Conservation (phyloP, 306 rosid species). For the Vicia sativa region DNA sequence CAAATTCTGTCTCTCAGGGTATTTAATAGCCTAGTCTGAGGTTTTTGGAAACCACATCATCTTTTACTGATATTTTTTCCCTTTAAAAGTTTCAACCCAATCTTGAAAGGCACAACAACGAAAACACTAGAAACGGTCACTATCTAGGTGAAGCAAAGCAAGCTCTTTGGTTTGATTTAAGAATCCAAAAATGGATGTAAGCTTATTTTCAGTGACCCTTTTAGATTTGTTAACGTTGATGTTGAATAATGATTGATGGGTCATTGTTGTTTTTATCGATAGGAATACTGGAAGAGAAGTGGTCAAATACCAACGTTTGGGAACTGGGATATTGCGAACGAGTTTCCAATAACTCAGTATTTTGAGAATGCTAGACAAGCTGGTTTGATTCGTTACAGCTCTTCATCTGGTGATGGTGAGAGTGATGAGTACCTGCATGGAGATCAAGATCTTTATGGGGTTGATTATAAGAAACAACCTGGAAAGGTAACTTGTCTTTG, state of each 20-base stretch:
- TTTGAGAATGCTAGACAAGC: slow-evolving; percentile 87
- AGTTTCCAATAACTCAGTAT: slow-evolving; percentile 89
- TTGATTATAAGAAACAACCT: slow-evolving; percentile 48
- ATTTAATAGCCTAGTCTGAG: slow-evolving; percentile 45
- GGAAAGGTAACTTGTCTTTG: slow-evolving; percentile 45
- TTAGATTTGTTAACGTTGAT: background rate
- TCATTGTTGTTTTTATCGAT: background rate
- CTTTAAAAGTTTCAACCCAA: background rate
- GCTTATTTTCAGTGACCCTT: background rate
- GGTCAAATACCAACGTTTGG: slow-evolving; percentile 91
- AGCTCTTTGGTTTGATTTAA: background rate
- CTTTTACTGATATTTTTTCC: background rate
- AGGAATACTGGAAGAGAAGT: slow-evolving; percentile 62
- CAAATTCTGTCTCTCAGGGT: slow-evolving; percentile 42
- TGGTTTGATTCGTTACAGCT: slow-evolving; percentile 42
- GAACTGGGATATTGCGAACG: slow-evolving; percentile 83
- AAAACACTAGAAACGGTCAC: slow-evolving; percentile 6
- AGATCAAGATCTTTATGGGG: slow-evolving; percentile 47
- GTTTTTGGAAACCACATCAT: slow-evolving; percentile 34
- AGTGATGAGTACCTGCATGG: slow-evolving; percentile 43
- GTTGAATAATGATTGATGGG: background rate
- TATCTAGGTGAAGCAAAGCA: background rate
- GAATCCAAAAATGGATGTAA: slow-evolving; percentile 41
- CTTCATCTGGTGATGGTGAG: slow-evolving; percentile 65
- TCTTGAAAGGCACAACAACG: background rate